These are phyloP conservation scores for Erodium chrysanthum DNA, from an alignment of 441 rosid species.

Conservation along the genomic window DNA sequence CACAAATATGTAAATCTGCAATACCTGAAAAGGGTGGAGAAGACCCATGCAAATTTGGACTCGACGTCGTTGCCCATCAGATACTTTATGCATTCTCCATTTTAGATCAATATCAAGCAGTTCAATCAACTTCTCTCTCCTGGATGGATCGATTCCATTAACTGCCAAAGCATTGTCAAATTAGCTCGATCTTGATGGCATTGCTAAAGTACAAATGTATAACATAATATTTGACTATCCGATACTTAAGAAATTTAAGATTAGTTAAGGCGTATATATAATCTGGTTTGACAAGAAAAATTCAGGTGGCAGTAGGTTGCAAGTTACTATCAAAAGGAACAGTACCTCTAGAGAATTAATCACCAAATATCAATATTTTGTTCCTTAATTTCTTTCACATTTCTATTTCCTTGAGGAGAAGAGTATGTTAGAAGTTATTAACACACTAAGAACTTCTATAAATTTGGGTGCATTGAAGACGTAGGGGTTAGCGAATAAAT, in stretches of 20 bases:
- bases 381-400: neutral
- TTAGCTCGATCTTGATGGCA: neutral
- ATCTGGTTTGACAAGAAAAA: neutral
- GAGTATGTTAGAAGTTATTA: neutral
- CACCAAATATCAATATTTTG: neutral
- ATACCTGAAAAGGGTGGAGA: conserved; percentile 63
- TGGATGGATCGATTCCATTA: conserved; percentile 59
- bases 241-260: neutral
- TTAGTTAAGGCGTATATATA: neutral
- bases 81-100: conserved; percentile 29
- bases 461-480: neutral
- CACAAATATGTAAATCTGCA: conserved; percentile 5
- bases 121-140: conserved; percentile 61
- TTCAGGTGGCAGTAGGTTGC: neutral
- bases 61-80: conserved; percentile 46
- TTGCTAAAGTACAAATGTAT: neutral
- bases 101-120: conserved; percentile 61
- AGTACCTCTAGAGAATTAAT: neutral
- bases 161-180: conserved; percentile 28
- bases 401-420: neutral
- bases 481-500: neutral
- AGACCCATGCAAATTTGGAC: conserved; percentile 79
- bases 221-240: neutral
- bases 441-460: neutral
- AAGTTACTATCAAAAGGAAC: neutral